A percentile compares a stretch with the other conserved stretches of the same genome.
phyloP scores from a whole-genome alignment of 305 asterid species.

The Fraxinus velutina region DNA sequence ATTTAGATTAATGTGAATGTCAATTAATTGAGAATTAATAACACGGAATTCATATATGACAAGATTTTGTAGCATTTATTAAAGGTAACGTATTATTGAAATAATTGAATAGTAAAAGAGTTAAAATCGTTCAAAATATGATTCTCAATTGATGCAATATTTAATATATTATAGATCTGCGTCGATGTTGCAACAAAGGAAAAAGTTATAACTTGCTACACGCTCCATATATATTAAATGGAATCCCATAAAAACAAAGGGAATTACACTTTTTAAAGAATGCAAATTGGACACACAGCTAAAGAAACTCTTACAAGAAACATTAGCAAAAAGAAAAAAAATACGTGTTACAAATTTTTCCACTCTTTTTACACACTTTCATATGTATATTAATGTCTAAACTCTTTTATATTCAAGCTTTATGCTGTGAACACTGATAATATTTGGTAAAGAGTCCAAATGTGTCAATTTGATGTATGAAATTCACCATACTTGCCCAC shows the following conservation, averaged over 20 bases:
- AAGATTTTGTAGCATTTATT: too few relatives aligned
- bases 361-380: slow-evolving; percentile 36
- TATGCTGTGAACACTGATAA: slow-evolving; percentile 65
- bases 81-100: too few relatives aligned
- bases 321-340: background rate
- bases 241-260: slow-evolving; percentile 37
- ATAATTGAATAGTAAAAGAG: too few relatives aligned
- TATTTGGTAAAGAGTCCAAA: slow-evolving; percentile 75
- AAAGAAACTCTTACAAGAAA: slow-evolving; percentile 23
- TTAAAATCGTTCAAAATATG: too few relatives aligned
- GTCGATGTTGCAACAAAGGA: too few relatives aligned
- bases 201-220: too few relatives aligned
- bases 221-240: too few relatives aligned
- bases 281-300: slow-evolving; percentile 31
- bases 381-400: slow-evolving; percentile 12
- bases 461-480: slow-evolving; percentile 51
- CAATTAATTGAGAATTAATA: too few relatives aligned
- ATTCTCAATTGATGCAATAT: too few relatives aligned
- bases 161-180: too few relatives aligned
- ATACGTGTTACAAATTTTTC: slow-evolving; percentile 13
- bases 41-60: too few relatives aligned
- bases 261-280: slow-evolving; percentile 26
- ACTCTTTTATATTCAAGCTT: slow-evolving; percentile 31
- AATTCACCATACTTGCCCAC: slow-evolving; percentile 77
- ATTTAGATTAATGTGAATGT: too few relatives aligned